phyloP scores from a whole-genome alignment of 73 alveolate species.

The Paramecium tetraurelia region DNA sequence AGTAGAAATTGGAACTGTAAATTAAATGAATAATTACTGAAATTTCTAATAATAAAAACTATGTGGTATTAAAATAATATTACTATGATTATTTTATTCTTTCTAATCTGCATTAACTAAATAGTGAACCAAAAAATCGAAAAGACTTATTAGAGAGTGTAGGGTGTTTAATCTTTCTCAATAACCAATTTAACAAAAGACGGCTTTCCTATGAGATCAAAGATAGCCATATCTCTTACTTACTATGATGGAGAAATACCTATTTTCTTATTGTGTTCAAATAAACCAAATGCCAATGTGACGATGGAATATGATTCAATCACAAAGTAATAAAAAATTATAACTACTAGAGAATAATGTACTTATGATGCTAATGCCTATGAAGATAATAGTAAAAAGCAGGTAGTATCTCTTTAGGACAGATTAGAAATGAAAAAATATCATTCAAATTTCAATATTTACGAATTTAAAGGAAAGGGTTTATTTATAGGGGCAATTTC shows the following conservation, averaged over 20 bases:
- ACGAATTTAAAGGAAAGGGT: not conserved
- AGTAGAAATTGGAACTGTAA: not conserved
- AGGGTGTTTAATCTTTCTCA: not conserved
- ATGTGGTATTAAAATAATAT: not conserved
- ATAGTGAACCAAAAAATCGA: not conserved
- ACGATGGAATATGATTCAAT: not conserved
- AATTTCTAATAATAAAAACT: not conserved
- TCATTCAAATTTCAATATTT: not conserved
- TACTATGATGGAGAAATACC: not conserved
- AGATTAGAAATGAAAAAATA: not conserved
- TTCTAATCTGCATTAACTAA: not conserved
- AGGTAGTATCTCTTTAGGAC: not conserved
- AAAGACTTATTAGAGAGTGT: not conserved
- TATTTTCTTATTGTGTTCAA: not conserved
- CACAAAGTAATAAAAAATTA: not conserved
- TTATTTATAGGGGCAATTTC: not conserved
- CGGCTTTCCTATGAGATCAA: not conserved
- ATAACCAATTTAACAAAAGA: not conserved
- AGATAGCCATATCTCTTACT: not conserved
- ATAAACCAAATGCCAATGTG: not conserved
- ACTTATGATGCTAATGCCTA: not conserved
- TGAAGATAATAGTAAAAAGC: not conserved
- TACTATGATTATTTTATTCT: not conserved
- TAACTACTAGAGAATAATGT: not conserved
- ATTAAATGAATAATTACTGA: not conserved